Base-by-base conservation (phyloP, 371 early-diverging fungal species). In the Mucor piriformis region DNA sequence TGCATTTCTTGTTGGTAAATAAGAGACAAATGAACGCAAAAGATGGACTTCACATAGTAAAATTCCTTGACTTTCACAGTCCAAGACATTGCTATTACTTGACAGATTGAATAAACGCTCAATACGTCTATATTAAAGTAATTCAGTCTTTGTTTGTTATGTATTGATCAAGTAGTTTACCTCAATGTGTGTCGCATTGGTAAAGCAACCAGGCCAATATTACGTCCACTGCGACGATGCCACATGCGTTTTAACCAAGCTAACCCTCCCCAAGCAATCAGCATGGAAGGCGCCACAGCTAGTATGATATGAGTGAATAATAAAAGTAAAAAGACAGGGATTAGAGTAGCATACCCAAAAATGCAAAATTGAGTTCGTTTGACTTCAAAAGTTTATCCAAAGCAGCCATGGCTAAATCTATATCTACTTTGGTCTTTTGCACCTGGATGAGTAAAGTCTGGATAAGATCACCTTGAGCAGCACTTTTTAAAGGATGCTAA, bases 361-460 rank as follows among this genome's bases (percentile, higher is more conserved):
- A 85, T 10, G 92, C 91, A 83, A 97, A 97, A 62, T 96, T 97
- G 50, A 97, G 87, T 69, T 97, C 97, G 72, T 97, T 97, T 0
- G 96, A 88, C 60, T 88, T 85, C 40, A 97, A 81, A 25, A 97
- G 85, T 63, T 95, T 93, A 72, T 97, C 97, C 20, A 97, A 67
- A 1, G 95, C 95, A 0, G 90, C 78, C 92, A 97, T 90, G 18
- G 96, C 95, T 4, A 92, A 70, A 51, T 92, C 95, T 13, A 93
- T 82, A 69, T 96, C 96, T 1, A 97, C 96, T 61, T 92, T 92
- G 13, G 88, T 87, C 64, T 92, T 92, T 70, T 92, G 93, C 5
- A 91, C 77, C 71, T 97, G 97, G 54, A 97, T 96, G 43, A 96
- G 78, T 11, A 97, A 79, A 3, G 92, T 84, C 20, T 89, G 88